A percentile compares a stretch with the other conserved stretches of the same genome.
Conservation (phyloP, 441 rosid species). For the Gossypium gossypioides region DNA sequence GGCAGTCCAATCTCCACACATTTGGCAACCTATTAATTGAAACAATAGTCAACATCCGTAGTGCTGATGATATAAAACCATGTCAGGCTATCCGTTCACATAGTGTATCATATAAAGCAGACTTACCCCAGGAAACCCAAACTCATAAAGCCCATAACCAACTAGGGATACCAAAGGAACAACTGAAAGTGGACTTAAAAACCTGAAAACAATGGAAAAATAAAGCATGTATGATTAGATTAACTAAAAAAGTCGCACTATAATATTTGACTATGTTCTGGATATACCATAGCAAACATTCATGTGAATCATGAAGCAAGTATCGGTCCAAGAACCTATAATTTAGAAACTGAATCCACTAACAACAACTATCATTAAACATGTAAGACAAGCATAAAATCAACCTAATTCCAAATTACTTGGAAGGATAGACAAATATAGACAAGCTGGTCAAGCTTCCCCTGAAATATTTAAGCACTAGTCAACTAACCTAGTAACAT, state of each 20-base stretch:
- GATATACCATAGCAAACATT: not conserved
- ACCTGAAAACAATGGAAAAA: conserved; percentile 39
- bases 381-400: not conserved
- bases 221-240: not conserved
- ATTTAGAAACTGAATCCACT: conserved; percentile 5
- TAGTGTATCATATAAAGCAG: conserved; percentile 7
- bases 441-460: not conserved
- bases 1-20: conserved; percentile 97
- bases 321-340: not conserved
- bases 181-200: conserved; percentile 78
- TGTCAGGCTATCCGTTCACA: not conserved
- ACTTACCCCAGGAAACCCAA: conserved; percentile 92
- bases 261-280: not conserved
- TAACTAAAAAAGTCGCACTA: not conserved
- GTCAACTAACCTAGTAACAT: conserved; percentile 60
- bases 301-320: not conserved
- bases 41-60: conserved; percentile 16
- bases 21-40: conserved; percentile 62
- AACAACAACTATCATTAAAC: not conserved
- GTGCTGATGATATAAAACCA: conserved; percentile 5
- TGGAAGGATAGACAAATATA: not conserved
- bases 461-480: conserved; percentile 1
- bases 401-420: not conserved
- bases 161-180: conserved; percentile 74
- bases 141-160: conserved; percentile 86